phyloP scores from a whole-genome alignment of 345 rosid genomes.

The Cardamine chenopodiifolia region DNA sequence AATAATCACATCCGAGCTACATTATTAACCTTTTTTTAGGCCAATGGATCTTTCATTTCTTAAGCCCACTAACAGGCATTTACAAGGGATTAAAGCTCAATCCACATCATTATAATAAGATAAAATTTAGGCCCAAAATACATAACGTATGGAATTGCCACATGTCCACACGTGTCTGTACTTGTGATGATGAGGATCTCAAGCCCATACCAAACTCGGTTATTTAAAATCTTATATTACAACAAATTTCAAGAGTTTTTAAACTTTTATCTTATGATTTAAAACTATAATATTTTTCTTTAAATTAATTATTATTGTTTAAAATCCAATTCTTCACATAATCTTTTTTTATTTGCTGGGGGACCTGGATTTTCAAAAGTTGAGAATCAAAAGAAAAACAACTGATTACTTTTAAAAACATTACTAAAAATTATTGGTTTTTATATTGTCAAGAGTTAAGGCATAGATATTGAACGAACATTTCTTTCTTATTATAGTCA shows the following conservation, averaged over 20 bases:
- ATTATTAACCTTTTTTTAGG: too few species aligned
- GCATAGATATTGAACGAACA: not conserved
- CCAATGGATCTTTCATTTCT: too few species aligned
- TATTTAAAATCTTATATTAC: not conserved
- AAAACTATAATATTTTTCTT: too few species aligned
- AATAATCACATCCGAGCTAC: not conserved
- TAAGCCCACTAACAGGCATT: too few species aligned
- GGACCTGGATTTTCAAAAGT: not conserved
- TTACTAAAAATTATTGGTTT: not conserved
- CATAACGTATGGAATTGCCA: too few species aligned
- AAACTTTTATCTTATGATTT: too few species aligned
- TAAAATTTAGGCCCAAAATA: too few species aligned
- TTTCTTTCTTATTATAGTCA: constrained; percentile 11
- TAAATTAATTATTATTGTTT: too few species aligned
- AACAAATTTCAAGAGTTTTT: not conserved
- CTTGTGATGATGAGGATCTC: too few species aligned
- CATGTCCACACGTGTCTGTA: too few species aligned
- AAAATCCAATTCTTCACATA: not conserved
- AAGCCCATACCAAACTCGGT: constrained; percentile 10
- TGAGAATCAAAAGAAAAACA: not conserved
- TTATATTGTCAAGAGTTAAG: not conserved
- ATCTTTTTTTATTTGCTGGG: not conserved
- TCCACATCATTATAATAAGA: too few species aligned
- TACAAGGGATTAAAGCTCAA: too few species aligned
- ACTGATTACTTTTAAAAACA: not conserved